Evolutionary conservation across 495 filamentous ascomycete species (phyloP), one percentile per base, ranked within the genome.

Genomic region (Pseudoneurospora amorphoporcata): DNA sequence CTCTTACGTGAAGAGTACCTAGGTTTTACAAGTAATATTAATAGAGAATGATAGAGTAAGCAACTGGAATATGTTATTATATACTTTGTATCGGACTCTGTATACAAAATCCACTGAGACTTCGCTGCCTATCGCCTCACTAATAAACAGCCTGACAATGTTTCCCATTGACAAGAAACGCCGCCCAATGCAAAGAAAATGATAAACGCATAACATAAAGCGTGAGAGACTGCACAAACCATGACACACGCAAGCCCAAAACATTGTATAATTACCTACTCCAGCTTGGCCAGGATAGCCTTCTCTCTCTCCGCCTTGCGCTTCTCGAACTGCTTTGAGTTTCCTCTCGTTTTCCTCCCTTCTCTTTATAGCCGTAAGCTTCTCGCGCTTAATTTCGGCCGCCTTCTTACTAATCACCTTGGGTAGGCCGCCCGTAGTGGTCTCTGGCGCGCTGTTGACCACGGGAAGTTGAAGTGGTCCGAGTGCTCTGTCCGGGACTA

Each of bases 401-500:
- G 96, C 95, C 88, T 98, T 98, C 92, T 97, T 99, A n/a, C n/a
- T n/a, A 73, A 99, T 89, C 76, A 91, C 87, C 87, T 94, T 94
- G 32, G 96, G 96, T 23, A 23, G 23, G 2, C 47, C 23, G n/a
- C n/a, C n/a, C 0, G 17, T 47, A n/a, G n/a, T 47, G 8, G 45
- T 58, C 19, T 58, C 23, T 29, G 47, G 47, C 19, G 47, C 23
- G 23, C 47, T 29, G 47, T 58, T 58, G 47, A 19, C 14, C 10
- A 29, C 47, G 53, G 53, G 16, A 32, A 16, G 53, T 61, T 61
- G 23, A 61, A 61, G 53, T 61, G 53, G 53, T 35, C 53, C 53
- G 53, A 61, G 53, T 61, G 29, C 53, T 23, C 53, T 35, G 14
- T 61, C 53, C 6, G 29, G 53, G 29, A 4, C 29, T 61, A 35